Evolutionary conservation across 768 basidiomycete genomes (phyloP), one percentile per base, ranked within the genome.

Genomic region (Saitozyma sp.): DNA sequence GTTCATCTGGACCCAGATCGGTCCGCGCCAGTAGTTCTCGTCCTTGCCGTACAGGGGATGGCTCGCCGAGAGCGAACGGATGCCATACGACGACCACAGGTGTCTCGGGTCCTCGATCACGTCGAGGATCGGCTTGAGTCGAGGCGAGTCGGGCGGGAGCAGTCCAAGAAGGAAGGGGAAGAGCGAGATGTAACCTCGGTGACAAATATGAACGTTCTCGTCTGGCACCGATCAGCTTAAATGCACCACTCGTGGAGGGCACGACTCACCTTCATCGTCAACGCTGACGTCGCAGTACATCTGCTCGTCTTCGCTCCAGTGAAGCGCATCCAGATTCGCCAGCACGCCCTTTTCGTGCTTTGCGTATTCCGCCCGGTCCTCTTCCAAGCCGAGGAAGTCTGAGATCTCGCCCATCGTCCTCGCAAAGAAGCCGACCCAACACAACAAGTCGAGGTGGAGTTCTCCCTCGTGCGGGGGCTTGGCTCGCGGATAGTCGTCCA

Each of bases 1-100:
- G 80, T 98, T 97, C 89, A 98, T 94, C 78, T 92, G 94, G 43
- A 96, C 85, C 94, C 94, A 97, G 54, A 98, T 89, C 3, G 94
- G 91, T 1, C 95, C 93, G 71, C 88, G 89, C 94, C 94, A 98
- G 79, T 98, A 98, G 81, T 98, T 91, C 80, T 98, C 94, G 52
- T 89, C 95, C 69, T 86, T 82, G 13, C 93, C 94, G 70, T 92
- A 97, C 54, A 90, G 85, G n/a, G 89, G 86, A 74, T 97, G 92
- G 17, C 87, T 86, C n/a, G 85, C 87, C 8, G 90, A 92, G 57
- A 98, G 81, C 65, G 91, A 94, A 38, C 94, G 88, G 42, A 97
- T 81, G 37, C 95, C 94, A 75, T 87, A 93, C 0, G 86, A 84
- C 1, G 92, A 95, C 95, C 95, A 97, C 40, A 98, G 84, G 65